Percentiles rank a stretch among this genome's conserved stretches.
Conservation (phyloP, 768 basidiomycete species). For the Panus rudis region DNA sequence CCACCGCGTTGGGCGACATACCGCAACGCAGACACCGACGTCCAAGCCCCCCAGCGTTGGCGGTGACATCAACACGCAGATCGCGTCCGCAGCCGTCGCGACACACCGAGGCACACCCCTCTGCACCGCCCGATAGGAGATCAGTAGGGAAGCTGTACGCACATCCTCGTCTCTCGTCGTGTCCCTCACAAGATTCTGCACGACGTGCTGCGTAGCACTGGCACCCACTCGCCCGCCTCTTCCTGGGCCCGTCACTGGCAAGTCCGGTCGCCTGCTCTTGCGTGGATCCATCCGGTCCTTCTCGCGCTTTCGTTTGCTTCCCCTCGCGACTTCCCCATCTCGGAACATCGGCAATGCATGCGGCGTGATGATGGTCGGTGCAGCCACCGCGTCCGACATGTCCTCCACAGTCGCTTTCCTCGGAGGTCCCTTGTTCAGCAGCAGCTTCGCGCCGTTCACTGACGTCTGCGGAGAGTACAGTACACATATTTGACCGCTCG, state of each 20-base stretch:
- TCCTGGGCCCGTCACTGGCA: conserved; percentile 91
- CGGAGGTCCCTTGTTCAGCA: conserved; percentile 81
- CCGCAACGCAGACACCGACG: background rate
- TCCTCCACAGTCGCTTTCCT: conserved; percentile 81
- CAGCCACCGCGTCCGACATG: conserved; percentile 78
- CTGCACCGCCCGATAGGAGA: background rate
- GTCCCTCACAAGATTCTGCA: conserved; percentile 90
- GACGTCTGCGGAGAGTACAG: conserved; percentile 91
- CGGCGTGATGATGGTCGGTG: conserved; percentile 87
- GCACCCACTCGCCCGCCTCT: conserved; percentile 92
- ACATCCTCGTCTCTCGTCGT: conserved; percentile 92
- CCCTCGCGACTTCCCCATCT: conserved; percentile 64
- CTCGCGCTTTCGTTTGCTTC: conserved; percentile 83
- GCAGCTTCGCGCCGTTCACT: conserved; percentile 85
- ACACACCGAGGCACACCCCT: background rate
- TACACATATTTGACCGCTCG: conserved; percentile 82
- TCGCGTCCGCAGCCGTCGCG: no score
- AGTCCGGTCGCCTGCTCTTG: conserved; percentile 87
- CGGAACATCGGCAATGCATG: conserved; percentile 90
- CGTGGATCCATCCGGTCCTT: conserved; percentile 83
- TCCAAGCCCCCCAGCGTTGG: background rate
- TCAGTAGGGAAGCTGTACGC: conserved; percentile 38
- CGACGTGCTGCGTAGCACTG: conserved; percentile 94
- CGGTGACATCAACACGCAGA: no score
- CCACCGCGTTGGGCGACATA: background rate